Base-by-base conservation (phyloP, 345 rosid species). In the Kandelia obovata region DNA sequence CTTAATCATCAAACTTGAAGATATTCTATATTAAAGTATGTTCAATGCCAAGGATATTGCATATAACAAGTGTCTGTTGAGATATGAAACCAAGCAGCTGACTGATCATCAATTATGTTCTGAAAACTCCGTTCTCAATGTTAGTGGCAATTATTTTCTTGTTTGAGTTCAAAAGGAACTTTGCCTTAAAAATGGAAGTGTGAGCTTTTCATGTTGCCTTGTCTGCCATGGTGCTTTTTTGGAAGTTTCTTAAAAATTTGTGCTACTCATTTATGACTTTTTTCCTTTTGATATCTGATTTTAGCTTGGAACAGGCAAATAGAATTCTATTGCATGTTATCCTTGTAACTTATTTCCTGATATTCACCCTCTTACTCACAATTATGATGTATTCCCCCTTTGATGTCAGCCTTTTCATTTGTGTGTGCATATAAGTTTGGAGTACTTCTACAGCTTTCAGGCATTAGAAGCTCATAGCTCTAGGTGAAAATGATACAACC, bases 41-140 rank as follows among this genome's bases (percentile, higher is more conserved):
- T 69, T 78, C 63, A 67, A 52, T 1, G 6, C 75, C 66, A 72
- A 73, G 71, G 72, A 68, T 35, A 67, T 70, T 56, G 74, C 64
- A 71, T 64, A 39, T 72, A 58, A 67, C 39, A 51, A 57, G 25
- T 32, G 60, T 63, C 61, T 9, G 3, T 34, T 27, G 0, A 75
- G 55, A 53, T 31, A 53, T 72, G 65, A 58, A 64, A 59, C 57
- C 46, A 75, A 78, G 64, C 73, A 66, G 55, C 39, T 58, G 62
- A 71, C 53, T 21, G 26, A 66, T 66, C 64, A 64, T 63, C 27
- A 20, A 13, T 61, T 39, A 39, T 39, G 46, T 10, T 39, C 16
- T 10, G 1, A 39, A 10, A 39, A 10, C 15, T 66, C 28, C 64
- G 66, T 66, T 70, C 74, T 69, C 71, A 78, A 77, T 80, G 82